These are phyloP conservation scores for Russula compacta DNA, from an alignment of 768 basidiomycete genomes.

Conservation along the genomic window DNA sequence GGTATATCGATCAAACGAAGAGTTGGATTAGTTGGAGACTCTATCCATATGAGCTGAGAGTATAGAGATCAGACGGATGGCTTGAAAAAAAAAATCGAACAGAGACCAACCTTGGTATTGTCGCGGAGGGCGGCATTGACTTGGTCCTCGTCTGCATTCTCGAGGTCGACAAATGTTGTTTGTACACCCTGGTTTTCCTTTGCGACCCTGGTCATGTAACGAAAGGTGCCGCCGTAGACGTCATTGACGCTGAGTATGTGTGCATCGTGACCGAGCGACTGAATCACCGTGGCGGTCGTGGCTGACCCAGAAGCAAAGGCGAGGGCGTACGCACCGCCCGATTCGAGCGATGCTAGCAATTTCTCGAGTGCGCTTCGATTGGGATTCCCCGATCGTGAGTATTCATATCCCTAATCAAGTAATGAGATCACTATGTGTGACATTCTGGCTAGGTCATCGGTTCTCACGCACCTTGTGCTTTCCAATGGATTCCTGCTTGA, in stretches of 20 bases:
- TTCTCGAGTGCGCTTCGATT: constrained; percentile 74
- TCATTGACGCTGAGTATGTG: constrained; percentile 87
- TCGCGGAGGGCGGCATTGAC: constrained; percentile 55
- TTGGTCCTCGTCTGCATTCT: constrained; percentile 53
- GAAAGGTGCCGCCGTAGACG: constrained; percentile 89
- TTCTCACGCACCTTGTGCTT: constrained; percentile 50
- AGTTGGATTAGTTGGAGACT: constrained; percentile 92
- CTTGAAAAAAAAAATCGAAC: not conserved
- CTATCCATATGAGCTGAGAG: constrained; percentile 81
- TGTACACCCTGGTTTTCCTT: constrained; percentile 54
- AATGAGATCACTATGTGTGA: too few species aligned
- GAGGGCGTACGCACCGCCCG: constrained; percentile 59
- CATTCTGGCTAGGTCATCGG: too few species aligned
- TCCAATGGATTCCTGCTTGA: constrained; percentile 72
- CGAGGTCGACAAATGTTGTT: constrained; percentile 75
- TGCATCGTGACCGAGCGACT: constrained; percentile 60
- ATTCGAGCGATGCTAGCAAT: constrained; percentile 71
- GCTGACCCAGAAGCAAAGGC: constrained; percentile 84
- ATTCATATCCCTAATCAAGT: constrained; percentile 66
- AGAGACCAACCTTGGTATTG: constrained; percentile 66
- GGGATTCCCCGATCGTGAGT: constrained; percentile 84
- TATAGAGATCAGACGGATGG: not conserved
- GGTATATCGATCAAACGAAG: constrained; percentile 78
- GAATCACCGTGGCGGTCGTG: constrained; percentile 74
- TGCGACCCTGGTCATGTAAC: constrained; percentile 69